Evolutionary conservation across 108 stramenopile species (phyloP).

Genomic region (Craspedostauros australis): DNA sequence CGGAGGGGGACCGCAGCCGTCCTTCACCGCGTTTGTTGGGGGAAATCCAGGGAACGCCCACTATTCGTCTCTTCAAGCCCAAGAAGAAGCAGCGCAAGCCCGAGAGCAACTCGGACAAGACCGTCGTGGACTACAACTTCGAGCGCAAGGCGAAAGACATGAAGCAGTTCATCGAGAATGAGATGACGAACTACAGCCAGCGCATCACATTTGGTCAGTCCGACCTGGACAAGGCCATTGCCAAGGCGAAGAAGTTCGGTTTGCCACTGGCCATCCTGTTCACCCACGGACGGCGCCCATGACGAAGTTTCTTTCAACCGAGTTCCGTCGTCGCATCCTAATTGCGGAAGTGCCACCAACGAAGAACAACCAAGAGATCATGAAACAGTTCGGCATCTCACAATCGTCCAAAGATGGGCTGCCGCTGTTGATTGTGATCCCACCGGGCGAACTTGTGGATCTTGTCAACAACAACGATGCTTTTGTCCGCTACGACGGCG

Average conservation of each 20-base stretch:
- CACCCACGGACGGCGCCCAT: constrained; percentile 35
- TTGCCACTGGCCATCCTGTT: constrained; percentile 52
- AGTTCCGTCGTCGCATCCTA: constrained; percentile 51
- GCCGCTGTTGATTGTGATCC: constrained; percentile 35
- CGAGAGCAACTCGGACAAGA: constrained; percentile 39
- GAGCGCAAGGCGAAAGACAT: constrained; percentile 57
- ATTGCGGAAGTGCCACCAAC: constrained; percentile 42
- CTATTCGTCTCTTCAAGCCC: constrained; percentile 50
- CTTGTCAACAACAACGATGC: background rate
- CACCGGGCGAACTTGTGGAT: constrained; percentile 2
- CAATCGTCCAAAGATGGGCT: background rate
- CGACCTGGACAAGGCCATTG: constrained; percentile 33
- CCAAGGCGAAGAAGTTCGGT: constrained; percentile 42
- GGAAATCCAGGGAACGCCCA: constrained; percentile 55
- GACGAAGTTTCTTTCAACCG: constrained; percentile 50
- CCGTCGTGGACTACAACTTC: constrained; percentile 53
- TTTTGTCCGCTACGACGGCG: constrained; percentile 19
- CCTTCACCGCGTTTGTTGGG: constrained; percentile 44
- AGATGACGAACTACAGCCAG: constrained; percentile 53
- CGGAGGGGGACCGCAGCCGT: constrained; percentile 32
- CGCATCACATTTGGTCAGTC: constrained; percentile 26
- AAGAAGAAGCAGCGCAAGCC: constrained; percentile 41
- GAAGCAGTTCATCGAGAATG: constrained; percentile 41
- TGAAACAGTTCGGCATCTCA: constrained; percentile 26
- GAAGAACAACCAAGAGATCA: constrained; percentile 42